Evolutionary conservation across 768 basidiomycete species (phyloP).

Genomic region (Tylopilus sp.): DNA sequence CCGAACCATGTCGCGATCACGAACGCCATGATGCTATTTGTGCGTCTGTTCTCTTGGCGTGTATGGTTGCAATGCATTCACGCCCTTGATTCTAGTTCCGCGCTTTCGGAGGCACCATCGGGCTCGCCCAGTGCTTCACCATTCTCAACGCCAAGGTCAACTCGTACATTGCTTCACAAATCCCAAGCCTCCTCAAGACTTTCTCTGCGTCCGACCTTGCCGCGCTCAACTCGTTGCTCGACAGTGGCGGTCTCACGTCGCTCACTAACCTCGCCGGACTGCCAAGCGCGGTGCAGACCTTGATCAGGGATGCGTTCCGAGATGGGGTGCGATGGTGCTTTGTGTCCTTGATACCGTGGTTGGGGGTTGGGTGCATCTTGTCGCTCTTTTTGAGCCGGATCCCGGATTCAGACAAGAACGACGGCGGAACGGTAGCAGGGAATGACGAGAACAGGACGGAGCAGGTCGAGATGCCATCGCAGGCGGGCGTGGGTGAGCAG

Average conservation of each 20-base stretch:
- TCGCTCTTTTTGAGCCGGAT: constrained; percentile 40
- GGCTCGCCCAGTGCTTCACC: constrained; percentile 51
- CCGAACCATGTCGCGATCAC: constrained; percentile 41
- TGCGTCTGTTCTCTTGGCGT: constrained; percentile 23
- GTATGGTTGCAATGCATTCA: not conserved
- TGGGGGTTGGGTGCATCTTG: constrained; percentile 32
- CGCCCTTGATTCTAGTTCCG: constrained; percentile 34
- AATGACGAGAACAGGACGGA: not conserved
- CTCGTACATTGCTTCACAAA: constrained; percentile 26
- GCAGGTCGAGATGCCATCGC: not conserved
- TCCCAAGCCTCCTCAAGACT: constrained; percentile 23
- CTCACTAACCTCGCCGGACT: too few species aligned
- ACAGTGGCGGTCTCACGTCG: constrained; percentile 21
- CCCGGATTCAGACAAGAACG: constrained; percentile 19
- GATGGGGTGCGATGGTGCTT: constrained; percentile 43
- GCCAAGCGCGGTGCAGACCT: constrained; percentile 20
- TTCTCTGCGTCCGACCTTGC: constrained; percentile 29
- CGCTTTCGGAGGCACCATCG: constrained; percentile 47
- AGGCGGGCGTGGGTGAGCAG: too few species aligned
- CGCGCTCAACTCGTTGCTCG: constrained; percentile 22
- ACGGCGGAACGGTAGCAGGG: not conserved
- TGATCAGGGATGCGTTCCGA: constrained; percentile 41
- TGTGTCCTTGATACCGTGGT: constrained; percentile 48
- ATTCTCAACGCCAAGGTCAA: constrained; percentile 43
- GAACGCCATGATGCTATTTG: constrained; percentile 44